phyloP scores from a whole-genome alignment of 352 stramenopile species.

The Phytophthora rubi region DNA sequence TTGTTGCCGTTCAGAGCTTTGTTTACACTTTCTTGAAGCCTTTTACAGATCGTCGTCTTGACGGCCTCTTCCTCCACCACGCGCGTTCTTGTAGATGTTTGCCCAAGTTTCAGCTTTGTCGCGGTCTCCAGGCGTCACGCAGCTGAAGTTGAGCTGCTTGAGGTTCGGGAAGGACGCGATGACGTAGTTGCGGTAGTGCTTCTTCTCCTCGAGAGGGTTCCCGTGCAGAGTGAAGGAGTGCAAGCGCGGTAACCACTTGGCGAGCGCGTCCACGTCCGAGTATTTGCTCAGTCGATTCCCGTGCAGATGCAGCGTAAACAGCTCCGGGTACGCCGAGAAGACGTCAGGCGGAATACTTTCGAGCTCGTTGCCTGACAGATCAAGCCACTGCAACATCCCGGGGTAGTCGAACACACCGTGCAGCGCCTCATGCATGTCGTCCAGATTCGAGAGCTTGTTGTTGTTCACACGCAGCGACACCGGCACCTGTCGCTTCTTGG shows the following conservation, averaged over 20 bases:
- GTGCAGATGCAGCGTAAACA: slow-evolving; percentile 81
- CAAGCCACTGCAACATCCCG: slow-evolving; percentile 63
- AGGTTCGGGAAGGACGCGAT: slow-evolving; percentile 72
- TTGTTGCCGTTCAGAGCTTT: not conserved
- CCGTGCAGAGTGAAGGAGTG: slow-evolving; percentile 78
- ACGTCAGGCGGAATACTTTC: slow-evolving; percentile 35
- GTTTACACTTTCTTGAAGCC: not conserved
- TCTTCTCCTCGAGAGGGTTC: slow-evolving; percentile 88
- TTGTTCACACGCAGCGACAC: slow-evolving; percentile 70
- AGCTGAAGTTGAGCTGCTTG: slow-evolving; percentile 80
- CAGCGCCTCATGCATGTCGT: slow-evolving; percentile 65
- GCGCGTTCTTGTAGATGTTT: slow-evolving; percentile 65
- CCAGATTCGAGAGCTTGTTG: slow-evolving; percentile 59
- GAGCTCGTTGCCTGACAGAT: slow-evolving; percentile 65
- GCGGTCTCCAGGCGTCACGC: slow-evolving; percentile 68
- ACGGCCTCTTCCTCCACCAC: slow-evolving; percentile 14
- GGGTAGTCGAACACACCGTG: slow-evolving; percentile 55
- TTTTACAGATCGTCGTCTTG: slow-evolving; percentile 22
- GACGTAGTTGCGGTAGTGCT: slow-evolving; percentile 87
- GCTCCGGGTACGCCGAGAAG: slow-evolving; percentile 55
- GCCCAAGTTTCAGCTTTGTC: slow-evolving; percentile 74
- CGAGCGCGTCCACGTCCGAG: slow-evolving; percentile 63
- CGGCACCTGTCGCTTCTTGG: slow-evolving; percentile 26
- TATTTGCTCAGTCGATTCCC: slow-evolving; percentile 73
- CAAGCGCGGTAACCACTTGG: slow-evolving; percentile 53